Conservation (phyloP, 345 rosid genomes). For the Euphorbia peplus region DNA sequence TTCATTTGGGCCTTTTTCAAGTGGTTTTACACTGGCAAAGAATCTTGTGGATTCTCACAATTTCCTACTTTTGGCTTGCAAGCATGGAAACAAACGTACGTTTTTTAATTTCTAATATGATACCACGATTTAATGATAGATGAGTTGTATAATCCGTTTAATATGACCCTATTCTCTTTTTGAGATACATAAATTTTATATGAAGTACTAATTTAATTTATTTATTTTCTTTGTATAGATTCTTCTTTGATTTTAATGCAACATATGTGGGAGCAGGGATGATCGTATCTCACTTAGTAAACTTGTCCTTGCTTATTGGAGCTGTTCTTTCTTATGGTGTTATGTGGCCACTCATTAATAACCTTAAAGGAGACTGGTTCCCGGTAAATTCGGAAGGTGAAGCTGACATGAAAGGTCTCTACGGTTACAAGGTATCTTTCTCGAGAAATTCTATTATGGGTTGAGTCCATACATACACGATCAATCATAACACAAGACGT, state of each 20-base stretch:
- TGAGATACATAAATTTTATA: background rate
- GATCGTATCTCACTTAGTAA: constrained; percentile 90
- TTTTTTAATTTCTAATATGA: too few relatives aligned
- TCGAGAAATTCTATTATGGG: background rate
- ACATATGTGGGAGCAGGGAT: constrained; percentile 91
- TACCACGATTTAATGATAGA: too few relatives aligned
- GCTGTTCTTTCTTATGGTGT: constrained; percentile 75
- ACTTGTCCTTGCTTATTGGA: constrained; percentile 77
- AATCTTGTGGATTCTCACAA: constrained; percentile 68
- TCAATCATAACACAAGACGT: too few relatives aligned
- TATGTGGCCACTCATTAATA: constrained; percentile 85
- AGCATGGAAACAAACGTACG: constrained; percentile 87
- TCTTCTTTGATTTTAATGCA: constrained; percentile 82
- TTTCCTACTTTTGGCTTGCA: constrained; percentile 84
- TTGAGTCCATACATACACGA: too few relatives aligned
- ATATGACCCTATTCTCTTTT: too few relatives aligned
- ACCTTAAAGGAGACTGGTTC: constrained; percentile 78
- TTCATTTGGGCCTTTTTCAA: constrained; percentile 92
- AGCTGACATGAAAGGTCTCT: constrained; percentile 76
- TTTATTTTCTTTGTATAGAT: constrained; percentile 40
- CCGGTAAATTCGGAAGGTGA: constrained; percentile 47
- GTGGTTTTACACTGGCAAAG: constrained; percentile 75
- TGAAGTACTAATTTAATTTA: background rate
- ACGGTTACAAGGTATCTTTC: constrained; percentile 81
- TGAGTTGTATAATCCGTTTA: too few relatives aligned